A percentile compares a stretch with the other conserved stretches of the same genome.
These are phyloP conservation scores for Aspergillus tamarii DNA, from an alignment of 2,329 filamentous ascomycete species.

Conservation along the genomic window DNA sequence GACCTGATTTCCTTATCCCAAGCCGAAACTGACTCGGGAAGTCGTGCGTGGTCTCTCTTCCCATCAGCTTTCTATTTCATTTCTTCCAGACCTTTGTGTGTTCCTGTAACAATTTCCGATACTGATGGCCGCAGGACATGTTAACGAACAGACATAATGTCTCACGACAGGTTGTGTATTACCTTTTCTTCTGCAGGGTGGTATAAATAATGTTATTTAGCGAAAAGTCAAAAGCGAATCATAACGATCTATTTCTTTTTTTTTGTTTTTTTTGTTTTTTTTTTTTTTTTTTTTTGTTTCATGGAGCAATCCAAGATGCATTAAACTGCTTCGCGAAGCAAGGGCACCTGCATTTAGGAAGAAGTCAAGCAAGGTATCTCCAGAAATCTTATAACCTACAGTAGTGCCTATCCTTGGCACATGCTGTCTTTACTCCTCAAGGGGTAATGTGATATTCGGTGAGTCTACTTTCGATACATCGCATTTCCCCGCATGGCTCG, in stretches of 20 bases:
- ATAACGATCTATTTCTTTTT: not conserved
- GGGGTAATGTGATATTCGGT: not conserved
- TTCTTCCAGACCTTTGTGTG: not conserved
- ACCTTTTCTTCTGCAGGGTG: not conserved
- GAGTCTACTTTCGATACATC: conserved; percentile 12
- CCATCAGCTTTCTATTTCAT: not conserved
- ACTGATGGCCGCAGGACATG: not conserved
- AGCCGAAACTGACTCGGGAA: not conserved
- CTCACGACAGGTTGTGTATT: conserved; percentile 4
- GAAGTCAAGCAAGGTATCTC: not conserved
- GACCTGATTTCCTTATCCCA: not conserved
- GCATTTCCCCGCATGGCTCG: conserved; percentile 11
- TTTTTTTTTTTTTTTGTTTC: not conserved
- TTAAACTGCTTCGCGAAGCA: not conserved
- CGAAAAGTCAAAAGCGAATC: not conserved
- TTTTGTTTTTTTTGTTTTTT: not conserved
- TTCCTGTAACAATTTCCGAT: conserved; percentile 2
- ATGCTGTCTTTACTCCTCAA: not conserved
- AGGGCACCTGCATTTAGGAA: not conserved
- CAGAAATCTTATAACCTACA: not conserved
- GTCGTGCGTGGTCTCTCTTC: not conserved
- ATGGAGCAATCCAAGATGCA: not conserved
- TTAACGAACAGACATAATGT: not conserved
- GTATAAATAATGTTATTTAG: not conserved
- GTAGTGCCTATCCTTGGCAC: not conserved